Conservation (phyloP, 1,139 yeast species). For the Candida buenavistaensis region DNA sequence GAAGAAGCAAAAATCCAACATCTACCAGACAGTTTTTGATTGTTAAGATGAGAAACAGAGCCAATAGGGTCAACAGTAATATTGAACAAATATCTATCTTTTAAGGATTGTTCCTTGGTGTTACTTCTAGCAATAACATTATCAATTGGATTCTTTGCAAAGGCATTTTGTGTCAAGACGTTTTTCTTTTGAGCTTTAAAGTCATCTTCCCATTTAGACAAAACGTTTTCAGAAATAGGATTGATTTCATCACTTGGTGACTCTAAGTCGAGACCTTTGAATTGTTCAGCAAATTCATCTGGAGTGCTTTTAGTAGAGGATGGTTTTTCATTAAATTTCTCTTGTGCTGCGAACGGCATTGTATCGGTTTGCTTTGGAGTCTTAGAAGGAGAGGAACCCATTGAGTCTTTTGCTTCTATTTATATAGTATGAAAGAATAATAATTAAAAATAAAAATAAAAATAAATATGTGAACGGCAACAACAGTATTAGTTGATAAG, state of each 20-base stretch:
- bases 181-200: conserved; percentile 55
- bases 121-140: conserved; percentile 39
- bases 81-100: conserved; percentile 57
- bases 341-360: background rate
- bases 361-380: too few species aligned
- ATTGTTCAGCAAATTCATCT: conserved; percentile 9
- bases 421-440: too few species aligned
- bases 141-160: conserved; percentile 51
- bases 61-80: conserved; percentile 63
- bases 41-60: conserved; percentile 58
- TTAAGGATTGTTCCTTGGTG: conserved; percentile 17
- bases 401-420: too few species aligned
- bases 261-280: conserved; percentile 9
- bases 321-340: conserved; percentile 2
- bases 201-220: conserved; percentile 52
- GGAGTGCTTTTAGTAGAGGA: background rate
- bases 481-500: too few species aligned
- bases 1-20: conserved; percentile 90
- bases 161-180: conserved; percentile 57
- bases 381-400: too few species aligned
- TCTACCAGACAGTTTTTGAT: conserved; percentile 74
- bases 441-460: too few species aligned
- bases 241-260: conserved; percentile 10
- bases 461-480: too few species aligned
- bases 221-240: conserved; percentile 32